Conservation (phyloP, 768 basidiomycete species). For the Clitopilus hobsonii region DNA sequence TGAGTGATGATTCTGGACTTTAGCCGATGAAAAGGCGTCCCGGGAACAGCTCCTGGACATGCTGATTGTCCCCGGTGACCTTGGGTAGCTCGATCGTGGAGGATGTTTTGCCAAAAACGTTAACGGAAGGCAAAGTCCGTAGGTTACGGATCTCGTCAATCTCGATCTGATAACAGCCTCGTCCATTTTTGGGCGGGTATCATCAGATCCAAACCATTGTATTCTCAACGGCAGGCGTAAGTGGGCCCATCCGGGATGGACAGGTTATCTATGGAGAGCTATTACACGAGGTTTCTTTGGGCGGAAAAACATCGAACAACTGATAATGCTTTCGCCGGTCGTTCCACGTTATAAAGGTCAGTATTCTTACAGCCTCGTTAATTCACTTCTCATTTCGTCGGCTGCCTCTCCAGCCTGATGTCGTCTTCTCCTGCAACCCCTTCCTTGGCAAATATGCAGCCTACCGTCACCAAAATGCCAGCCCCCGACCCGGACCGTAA, state of each 20-base stretch:
- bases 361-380: not conserved
- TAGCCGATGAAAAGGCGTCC: not conserved
- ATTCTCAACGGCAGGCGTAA: not conserved
- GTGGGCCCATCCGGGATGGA: not conserved
- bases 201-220: not conserved
- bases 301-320: not conserved
- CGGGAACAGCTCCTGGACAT: not conserved
- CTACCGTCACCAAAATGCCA: not conserved
- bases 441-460: not conserved
- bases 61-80: not conserved
- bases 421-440: not conserved
- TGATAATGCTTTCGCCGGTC: not conserved
- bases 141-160: conserved; percentile 1
- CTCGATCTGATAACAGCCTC: conserved; percentile 10
- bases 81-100: not conserved
- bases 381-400: not conserved
- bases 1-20: too few relatives aligned
- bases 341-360: not conserved
- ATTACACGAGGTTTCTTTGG: not conserved
- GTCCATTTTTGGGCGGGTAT: not conserved
- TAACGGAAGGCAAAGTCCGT: conserved; percentile 4
- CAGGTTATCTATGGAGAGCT: not conserved
- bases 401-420: not conserved
- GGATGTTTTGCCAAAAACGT: not conserved
- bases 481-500: conserved; percentile 18